Evolutionary conservation across 148 eudicot genomes (phyloP).

Genomic region (Chenopodium formosanum): DNA sequence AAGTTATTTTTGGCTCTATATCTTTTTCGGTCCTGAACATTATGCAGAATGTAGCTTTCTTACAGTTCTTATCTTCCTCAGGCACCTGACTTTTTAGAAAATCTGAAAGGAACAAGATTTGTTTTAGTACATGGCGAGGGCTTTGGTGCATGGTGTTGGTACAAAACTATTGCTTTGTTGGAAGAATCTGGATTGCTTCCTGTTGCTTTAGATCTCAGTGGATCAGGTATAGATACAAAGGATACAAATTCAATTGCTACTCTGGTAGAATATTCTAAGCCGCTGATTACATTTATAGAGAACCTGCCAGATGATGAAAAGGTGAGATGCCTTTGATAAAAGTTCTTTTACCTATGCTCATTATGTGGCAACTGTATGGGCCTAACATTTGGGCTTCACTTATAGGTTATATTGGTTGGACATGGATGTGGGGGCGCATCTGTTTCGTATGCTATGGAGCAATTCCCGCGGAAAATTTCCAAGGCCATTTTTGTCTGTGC

Average conservation of each 20-base stretch:
- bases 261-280: slow-evolving; percentile 73
- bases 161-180: slow-evolving; percentile 81
- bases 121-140: slow-evolving; percentile 95
- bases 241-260: slow-evolving; percentile 58
- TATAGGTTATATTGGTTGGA: slow-evolving; percentile 89
- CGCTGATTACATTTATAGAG: slow-evolving; percentile 58
- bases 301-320: slow-evolving; percentile 69
- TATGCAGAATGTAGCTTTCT: background rate
- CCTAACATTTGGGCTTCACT: slow-evolving; percentile 11
- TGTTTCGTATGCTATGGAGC: slow-evolving; percentile 82
- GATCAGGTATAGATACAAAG: slow-evolving; percentile 81
- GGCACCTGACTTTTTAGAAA: slow-evolving; percentile 70
- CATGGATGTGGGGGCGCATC: slow-evolving; percentile 97
- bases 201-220: slow-evolving; percentile 78
- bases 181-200: slow-evolving; percentile 85
- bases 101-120: slow-evolving; percentile 59
- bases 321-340: slow-evolving; percentile 38
- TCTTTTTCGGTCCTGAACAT: background rate
- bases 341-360: background rate
- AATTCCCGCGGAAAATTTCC: slow-evolving; percentile 61
- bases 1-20: slow-evolving; percentile 7
- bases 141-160: slow-evolving; percentile 99
- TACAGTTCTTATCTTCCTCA: slow-evolving; percentile 26
- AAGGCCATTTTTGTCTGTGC: slow-evolving; percentile 86
- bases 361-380: background rate